Conservation (phyloP, 331 rosid genomes). For the Pyrus hybrid region DNA sequence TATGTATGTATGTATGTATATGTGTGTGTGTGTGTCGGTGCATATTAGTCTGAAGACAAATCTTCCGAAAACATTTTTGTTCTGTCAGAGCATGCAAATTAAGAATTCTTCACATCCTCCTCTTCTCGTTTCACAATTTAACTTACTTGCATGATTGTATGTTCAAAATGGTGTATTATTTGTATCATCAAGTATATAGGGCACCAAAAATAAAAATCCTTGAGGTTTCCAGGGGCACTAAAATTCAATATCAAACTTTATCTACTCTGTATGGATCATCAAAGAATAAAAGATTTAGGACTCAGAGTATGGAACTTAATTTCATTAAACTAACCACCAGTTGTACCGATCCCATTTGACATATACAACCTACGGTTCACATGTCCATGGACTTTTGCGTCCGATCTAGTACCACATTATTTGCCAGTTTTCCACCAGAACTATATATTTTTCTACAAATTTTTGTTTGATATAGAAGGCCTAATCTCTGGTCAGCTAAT, state of each 20-base stretch:
- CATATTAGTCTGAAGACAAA: not conserved
- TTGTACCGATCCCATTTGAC: not conserved
- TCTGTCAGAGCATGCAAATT: not conserved
- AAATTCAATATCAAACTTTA: not conserved
- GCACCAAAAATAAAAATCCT: not conserved
- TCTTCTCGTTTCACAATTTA: not conserved
- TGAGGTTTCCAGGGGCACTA: not conserved
- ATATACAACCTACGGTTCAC: not conserved
- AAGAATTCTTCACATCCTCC: not conserved
- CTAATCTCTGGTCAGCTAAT: too few relatives aligned
- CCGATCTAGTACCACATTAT: not conserved
- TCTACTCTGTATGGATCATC: too few relatives aligned
- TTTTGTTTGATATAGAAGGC: not conserved
- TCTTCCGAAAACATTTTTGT: not conserved
- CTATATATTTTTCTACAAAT: not conserved
- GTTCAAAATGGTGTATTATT: not conserved
- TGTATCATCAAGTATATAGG: not conserved
- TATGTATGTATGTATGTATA: too few relatives aligned
- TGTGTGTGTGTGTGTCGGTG: not conserved
- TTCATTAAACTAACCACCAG: too few relatives aligned
- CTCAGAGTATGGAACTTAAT: too few relatives aligned
- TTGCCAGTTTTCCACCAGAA: not conserved
- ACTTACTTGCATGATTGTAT: not conserved
- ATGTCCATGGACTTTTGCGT: constrained; percentile 6
- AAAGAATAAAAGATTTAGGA: too few relatives aligned